Evolutionary conservation across 768 basidiomycete species (phyloP), one percentile per base, ranked within the genome.

Genomic region (Phlebiopsis flavidoalba): DNA sequence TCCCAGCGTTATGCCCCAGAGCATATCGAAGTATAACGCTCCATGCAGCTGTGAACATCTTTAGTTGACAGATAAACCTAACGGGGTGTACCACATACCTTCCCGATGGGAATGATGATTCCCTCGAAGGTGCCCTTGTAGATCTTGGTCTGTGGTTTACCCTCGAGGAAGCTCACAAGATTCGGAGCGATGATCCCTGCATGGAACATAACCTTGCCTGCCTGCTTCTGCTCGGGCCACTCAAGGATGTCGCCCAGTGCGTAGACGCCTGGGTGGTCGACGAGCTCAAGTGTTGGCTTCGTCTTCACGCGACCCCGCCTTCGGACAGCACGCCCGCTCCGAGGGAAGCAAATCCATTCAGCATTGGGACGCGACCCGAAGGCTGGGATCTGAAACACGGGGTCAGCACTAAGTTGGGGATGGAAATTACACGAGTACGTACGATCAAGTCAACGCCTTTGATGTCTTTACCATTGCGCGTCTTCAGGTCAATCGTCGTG

Each of bases 231-330:
- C 69, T 88, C 88, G 0, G 72, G 59, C 75, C 80, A 83, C 40
- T 85, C 83, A 61, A 85, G 80, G 59, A 85, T 77, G 65, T 91
- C 88, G 1, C 88, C 88, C 1, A 73, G 76, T 0, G 88, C 89
- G 60, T 85, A 89, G 12, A 90, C 81, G 60, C 77, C 76, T 0
- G 81, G 72, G 68, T 85, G 72, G 0, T 71, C 72, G 6, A 63
- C 65, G 1, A 90, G 70, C 64, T 88, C 86, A 43, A 90, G 75
- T 0, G 85, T 87, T 2, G 83, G 77, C 24, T 71, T 67, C 12
- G 89, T 77, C 61, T 80, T 82, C 58, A 88, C 79, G 64, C 72
- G 60, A 70, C 82, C n/a, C n/a, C 66, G 63, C 61, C 35, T 51
- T 66, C 17, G 64, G 75, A 70, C 24, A 81, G 69, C 1, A 71